Evolutionary conservation across 768 basidiomycete genomes (phyloP).

Genomic region (Pisolithus albus): DNA sequence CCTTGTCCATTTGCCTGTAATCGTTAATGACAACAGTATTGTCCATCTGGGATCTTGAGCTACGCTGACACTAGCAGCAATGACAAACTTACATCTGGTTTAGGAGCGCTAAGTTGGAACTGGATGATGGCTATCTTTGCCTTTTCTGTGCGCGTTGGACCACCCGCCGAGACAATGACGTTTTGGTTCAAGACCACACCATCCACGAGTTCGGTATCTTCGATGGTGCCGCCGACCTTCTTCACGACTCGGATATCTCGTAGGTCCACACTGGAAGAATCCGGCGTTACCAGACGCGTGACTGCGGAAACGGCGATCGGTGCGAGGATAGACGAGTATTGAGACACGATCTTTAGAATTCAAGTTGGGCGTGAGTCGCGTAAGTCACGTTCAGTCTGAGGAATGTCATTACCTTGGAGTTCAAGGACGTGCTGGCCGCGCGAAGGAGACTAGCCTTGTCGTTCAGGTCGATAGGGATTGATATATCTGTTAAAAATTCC

Average conservation of each 20-base stretch:
- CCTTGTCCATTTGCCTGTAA: constrained; percentile 99
- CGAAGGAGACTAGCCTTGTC: constrained; percentile 81
- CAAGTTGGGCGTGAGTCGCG: background rate
- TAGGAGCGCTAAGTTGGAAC: constrained; percentile 96
- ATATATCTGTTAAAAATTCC: constrained; percentile 89
- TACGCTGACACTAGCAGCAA: background rate
- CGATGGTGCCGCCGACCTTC: constrained; percentile 98
- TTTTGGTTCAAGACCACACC: constrained; percentile 98
- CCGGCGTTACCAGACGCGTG: constrained; percentile 79
- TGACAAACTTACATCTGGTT: constrained; percentile 74
- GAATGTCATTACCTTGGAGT: constrained; percentile 70
- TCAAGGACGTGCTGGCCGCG: constrained; percentile 91
- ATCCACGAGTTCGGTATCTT: constrained; percentile 95
- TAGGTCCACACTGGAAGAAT: constrained; percentile 92
- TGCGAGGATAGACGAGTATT: constrained; percentile 97
- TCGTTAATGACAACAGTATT: constrained; percentile 99
- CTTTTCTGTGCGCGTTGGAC: constrained; percentile 93
- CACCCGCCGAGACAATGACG: constrained; percentile 83
- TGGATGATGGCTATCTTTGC: constrained; percentile 98
- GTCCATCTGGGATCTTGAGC: constrained; percentile 69
- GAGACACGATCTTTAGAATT: constrained; percentile 80
- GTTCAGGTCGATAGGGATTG: constrained; percentile 83
- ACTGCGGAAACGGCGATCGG: constrained; percentile 98
- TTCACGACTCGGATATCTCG: constrained; percentile 95
- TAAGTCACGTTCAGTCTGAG: no score